These are phyloP conservation scores for Dentipellis sp. DNA, from an alignment of 768 basidiomycete genomes.

Conservation along the genomic window DNA sequence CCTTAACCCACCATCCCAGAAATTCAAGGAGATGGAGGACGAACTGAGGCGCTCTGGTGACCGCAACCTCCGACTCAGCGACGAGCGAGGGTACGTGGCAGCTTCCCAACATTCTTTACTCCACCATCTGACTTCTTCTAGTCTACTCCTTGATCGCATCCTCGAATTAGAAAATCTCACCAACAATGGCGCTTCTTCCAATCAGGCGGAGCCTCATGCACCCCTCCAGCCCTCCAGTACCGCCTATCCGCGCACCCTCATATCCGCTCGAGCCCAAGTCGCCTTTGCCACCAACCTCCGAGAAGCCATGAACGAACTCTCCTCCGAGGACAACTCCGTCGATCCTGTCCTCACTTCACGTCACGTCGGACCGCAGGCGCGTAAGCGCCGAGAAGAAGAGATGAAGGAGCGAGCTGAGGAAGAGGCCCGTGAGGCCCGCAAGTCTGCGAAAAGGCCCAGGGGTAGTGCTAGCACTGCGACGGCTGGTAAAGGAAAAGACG, in stretches of 20 bases:
- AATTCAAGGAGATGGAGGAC: slow-evolving; percentile 47
- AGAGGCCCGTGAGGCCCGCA: slow-evolving; percentile 33
- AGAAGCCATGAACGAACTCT: slow-evolving; percentile 36
- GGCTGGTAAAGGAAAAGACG: slow-evolving; percentile 32
- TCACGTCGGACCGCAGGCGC: slow-evolving; percentile 34
- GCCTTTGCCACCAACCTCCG: slow-evolving; percentile 39
- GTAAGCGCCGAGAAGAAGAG: slow-evolving; percentile 37
- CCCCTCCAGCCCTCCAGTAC: slow-evolving; percentile 30
- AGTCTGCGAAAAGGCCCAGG: slow-evolving; percentile 24
- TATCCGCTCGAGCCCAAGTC: slow-evolving; percentile 32
- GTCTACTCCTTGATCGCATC: slow-evolving; percentile 50
- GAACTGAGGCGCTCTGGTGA: slow-evolving; percentile 55
- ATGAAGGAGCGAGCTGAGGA: slow-evolving; percentile 31
- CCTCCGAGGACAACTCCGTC: slow-evolving; percentile 32
- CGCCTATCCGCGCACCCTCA: slow-evolving; percentile 40
- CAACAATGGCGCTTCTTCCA: slow-evolving; percentile 22
- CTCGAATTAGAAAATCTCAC: slow-evolving; percentile 41
- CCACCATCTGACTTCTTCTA: slow-evolving; percentile 18
- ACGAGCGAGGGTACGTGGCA: slow-evolving; percentile 49
- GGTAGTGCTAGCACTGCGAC: slow-evolving; percentile 6
- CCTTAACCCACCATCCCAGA: slow-evolving; percentile 24
- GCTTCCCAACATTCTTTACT: slow-evolving; percentile 3
- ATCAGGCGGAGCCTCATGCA: slow-evolving; percentile 14
- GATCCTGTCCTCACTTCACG: slow-evolving; percentile 39
- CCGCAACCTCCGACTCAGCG: slow-evolving; percentile 49